Evolutionary conservation across 306 rosid species (phyloP), one percentile per base, ranked within the genome.

Genomic region (Prinsepia uniflora): DNA sequence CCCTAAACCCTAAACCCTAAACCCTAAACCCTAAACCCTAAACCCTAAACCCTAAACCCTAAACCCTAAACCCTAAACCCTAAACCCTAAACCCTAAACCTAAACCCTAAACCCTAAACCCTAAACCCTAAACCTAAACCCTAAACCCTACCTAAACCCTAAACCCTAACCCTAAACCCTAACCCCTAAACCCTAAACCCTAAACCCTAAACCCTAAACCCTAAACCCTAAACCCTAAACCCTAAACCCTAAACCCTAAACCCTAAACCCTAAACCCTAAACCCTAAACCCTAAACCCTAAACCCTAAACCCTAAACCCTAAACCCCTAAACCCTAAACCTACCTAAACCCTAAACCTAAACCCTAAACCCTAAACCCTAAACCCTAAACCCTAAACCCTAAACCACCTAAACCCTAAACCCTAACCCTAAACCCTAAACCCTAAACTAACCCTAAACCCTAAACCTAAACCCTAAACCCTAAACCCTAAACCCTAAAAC

Each of bases 251-350:
- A 70, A 70, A 70, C 64, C 75, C 66, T 56, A 54, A 70, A 70
- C 52, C 65, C 74, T 56, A 54, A 56, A 70, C 63, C 74, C 74
- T 70, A 70, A 70, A 70, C 73, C 73, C 73, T 61, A 62, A 72
- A 48, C 76, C 70, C 70, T 61, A 72, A 62, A 62, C 61, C 76
- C 70, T 49, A 61, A 63, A 71, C 45, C 76, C 76, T 49, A 61
- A 72, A 62, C 68, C 76, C 75, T 63, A 46, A 62, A 72, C 68
- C 76, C 76, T 50, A 46, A 72, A 72, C 61, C 76, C 73, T 54
- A 50, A 53, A 69, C 61, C 73, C 73, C n/a, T 40, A 50, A 69
- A 69, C 48, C 73, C 73, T 40, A 34, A 69, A 69, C 45, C 63
- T n/a, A n/a, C n/a, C 73, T 13, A 11, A 72, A 72, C 52, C 68